A percentile compares a stretch with the other conserved stretches of the same genome.
Conservation (phyloP, 2,329 filamentous ascomycete species). For the Grosmannia serpens region DNA sequence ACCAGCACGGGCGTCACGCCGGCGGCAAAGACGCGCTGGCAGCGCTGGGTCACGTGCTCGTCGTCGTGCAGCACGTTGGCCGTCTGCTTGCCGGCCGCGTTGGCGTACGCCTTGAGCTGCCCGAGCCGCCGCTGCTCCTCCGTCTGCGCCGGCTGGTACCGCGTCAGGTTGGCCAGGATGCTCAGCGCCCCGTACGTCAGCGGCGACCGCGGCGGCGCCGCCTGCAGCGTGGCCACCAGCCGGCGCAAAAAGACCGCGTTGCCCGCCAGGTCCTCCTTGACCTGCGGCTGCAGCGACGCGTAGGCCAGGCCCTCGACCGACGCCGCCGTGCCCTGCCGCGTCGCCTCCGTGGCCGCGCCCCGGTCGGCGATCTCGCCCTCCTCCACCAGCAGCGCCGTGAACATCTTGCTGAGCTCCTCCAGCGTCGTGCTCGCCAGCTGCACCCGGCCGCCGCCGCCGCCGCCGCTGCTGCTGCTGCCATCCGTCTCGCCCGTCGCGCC, state of each 20-base stretch:
- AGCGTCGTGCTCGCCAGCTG: slow-evolving; percentile 47
- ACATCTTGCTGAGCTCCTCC: slow-evolving; percentile 52
- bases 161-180: slow-evolving; percentile 74
- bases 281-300: slow-evolving; percentile 70
- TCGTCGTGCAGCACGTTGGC: slow-evolving; percentile 60
- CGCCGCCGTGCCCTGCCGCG: slow-evolving; percentile 15
- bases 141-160: slow-evolving; percentile 63
- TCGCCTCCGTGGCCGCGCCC: slow-evolving; percentile 53
- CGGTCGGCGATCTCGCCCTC: too few species aligned
- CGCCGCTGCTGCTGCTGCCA: too few species aligned
- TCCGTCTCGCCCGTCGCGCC: slow-evolving; percentile 17
- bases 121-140: slow-evolving; percentile 89
- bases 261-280: slow-evolving; percentile 69
- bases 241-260: slow-evolving; percentile 58
- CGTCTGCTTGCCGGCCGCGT: slow-evolving; percentile 54
- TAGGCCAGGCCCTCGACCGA: slow-evolving; percentile 81
- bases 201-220: slow-evolving; percentile 52
- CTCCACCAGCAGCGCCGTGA: slow-evolving; percentile 53
- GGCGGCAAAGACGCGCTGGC: slow-evolving; percentile 66
- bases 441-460: slow-evolving; percentile 16
- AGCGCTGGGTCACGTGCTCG: slow-evolving; percentile 62
- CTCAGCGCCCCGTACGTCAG: slow-evolving; percentile 77
- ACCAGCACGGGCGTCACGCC: slow-evolving; percentile 69
- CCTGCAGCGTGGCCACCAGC: slow-evolving; percentile 52
- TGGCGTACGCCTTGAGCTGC: slow-evolving; percentile 89